Evolutionary conservation across 768 basidiomycete genomes (phyloP).

Genomic region (Calocybe indica): DNA sequence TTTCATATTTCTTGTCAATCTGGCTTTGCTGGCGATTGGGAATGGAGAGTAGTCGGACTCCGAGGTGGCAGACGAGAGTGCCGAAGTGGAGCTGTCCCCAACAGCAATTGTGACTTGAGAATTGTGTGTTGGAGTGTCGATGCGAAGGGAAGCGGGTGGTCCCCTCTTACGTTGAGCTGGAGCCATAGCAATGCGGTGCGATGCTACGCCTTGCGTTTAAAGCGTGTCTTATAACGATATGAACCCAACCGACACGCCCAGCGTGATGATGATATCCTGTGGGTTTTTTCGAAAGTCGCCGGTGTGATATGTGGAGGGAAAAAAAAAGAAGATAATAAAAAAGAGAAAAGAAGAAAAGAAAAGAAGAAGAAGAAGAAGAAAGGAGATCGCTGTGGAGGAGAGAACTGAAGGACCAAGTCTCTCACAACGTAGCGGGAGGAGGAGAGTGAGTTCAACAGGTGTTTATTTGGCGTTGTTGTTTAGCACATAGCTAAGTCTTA

Average conservation of each 20-base stretch:
- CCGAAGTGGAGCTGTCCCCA: conserved; percentile 41
- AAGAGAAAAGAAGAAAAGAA: conserved; percentile 19
- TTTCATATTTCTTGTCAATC: conserved; percentile 65
- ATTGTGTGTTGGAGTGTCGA: conserved; percentile 44
- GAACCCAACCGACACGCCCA: conserved; percentile 13
- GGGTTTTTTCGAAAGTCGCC: conserved; percentile 12
- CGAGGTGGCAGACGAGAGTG: conserved; percentile 44
- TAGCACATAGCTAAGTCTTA: too few species aligned
- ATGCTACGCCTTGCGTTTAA: conserved; percentile 15
- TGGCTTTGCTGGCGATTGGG: conserved; percentile 32
- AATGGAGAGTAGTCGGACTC: conserved; percentile 46
- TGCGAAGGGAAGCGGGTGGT: conserved; percentile 51
- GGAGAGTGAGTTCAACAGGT: conserved; percentile 8
- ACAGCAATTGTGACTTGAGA: conserved; percentile 45
- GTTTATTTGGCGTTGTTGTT: not conserved
- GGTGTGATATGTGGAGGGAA: conserved; percentile 17
- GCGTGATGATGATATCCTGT: conserved; percentile 5
- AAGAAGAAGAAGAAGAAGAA: conserved; percentile 15
- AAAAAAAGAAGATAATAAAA: conserved; percentile 11
- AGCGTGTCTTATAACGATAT: conserved; percentile 9
- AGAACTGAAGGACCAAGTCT: conserved; percentile 3
- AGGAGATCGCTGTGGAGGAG: conserved; percentile 4
- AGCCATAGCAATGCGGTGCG: conserved; percentile 19
- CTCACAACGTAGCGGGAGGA: not conserved
- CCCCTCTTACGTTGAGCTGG: conserved; percentile 43